Percentiles rank a stretch among this genome's conserved stretches.
Evolutionary conservation across 129 eudicot genomes (phyloP).

Genomic region (Tagetes erecta): DNA sequence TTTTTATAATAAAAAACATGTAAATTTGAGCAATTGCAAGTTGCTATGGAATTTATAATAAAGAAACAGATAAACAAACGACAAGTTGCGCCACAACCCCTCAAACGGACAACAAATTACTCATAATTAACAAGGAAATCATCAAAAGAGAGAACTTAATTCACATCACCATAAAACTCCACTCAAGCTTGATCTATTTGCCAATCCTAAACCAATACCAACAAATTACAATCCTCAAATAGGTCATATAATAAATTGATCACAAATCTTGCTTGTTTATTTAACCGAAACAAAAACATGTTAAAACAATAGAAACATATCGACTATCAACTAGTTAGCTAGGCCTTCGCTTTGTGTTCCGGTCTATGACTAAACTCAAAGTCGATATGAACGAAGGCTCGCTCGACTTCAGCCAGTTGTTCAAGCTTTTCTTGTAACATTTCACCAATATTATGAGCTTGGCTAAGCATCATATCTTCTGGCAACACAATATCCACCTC

Average conservation of each 20-base stretch:
- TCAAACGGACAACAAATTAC: no score
- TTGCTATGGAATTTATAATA: no score
- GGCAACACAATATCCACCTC: constrained; percentile 95
- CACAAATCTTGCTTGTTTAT: neutral
- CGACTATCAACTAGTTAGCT: neutral
- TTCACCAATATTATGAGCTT: constrained; percentile 95
- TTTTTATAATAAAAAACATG: no score
- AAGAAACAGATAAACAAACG: no score
- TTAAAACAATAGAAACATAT: neutral
- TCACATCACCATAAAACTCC: constrained; percentile 4
- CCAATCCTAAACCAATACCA: neutral
- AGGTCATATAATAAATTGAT: constrained; percentile 6
- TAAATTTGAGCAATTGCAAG: no score
- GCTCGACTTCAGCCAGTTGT: constrained; percentile 77
- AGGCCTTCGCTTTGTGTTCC: constrained; percentile 62
- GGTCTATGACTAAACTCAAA: constrained; percentile 87
- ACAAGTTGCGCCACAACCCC: no score
- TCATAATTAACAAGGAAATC: neutral
- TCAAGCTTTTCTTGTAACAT: constrained; percentile 88
- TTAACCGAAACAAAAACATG: neutral
- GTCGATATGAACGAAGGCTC: constrained; percentile 93
- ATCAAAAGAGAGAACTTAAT: neutral
- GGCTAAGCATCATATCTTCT: constrained; percentile 60
- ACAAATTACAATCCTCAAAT: neutral
- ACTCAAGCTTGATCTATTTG: neutral